Conservation (phyloP, 805 yeast species). For the Yamadazyma kitorensis region DNA sequence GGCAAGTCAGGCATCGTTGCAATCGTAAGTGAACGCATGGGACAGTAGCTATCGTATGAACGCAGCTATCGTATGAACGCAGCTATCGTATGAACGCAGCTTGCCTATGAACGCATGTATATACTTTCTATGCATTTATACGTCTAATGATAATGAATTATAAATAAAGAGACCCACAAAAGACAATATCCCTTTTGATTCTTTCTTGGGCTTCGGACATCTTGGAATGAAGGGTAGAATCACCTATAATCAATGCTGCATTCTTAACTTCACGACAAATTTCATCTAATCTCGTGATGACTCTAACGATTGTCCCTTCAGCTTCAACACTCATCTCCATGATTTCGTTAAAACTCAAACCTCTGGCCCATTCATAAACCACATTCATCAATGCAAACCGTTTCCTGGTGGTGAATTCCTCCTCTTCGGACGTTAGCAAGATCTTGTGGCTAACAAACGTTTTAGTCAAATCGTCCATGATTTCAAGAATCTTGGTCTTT, state of each 20-base stretch:
- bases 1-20: constrained; percentile 31
- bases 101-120: too few relatives aligned
- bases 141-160: too few relatives aligned
- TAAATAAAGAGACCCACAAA: constrained; percentile 90
- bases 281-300: constrained; percentile 90
- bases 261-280: constrained; percentile 91
- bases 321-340: constrained; percentile 86
- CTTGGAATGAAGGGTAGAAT: constrained; percentile 81
- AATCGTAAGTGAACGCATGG: constrained; percentile 11
- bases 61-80: too few relatives aligned
- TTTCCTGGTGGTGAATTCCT: constrained; percentile 75
- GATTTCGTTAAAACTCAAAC: constrained; percentile 83
- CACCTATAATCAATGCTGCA: constrained; percentile 94
- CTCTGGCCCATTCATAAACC: constrained; percentile 98
- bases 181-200: constrained; percentile 94
- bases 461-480: constrained; percentile 59
- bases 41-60: too few relatives aligned
- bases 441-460: constrained; percentile 70
- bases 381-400: constrained; percentile 90
- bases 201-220: constrained; percentile 91
- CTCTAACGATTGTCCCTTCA: constrained; percentile 96
- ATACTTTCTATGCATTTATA: too few relatives aligned
- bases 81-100: too few relatives aligned
- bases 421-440: constrained; percentile 77
- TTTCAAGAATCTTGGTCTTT: constrained; percentile 59